phyloP scores from a whole-genome alignment of 2,329 filamentous ascomycete genomes.

The Sarocladium oryzae region DNA sequence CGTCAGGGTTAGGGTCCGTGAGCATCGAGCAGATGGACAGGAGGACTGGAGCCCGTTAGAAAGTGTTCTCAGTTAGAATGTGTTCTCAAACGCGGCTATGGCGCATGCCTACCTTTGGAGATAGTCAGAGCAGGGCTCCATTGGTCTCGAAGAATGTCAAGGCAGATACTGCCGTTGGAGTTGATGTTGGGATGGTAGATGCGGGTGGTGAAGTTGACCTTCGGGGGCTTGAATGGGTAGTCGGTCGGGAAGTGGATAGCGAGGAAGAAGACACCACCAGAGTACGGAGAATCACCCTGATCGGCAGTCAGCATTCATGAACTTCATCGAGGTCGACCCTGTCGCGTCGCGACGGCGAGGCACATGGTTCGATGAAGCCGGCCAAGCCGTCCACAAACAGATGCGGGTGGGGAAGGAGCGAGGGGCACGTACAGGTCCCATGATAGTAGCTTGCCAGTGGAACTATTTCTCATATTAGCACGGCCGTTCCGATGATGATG shows the following conservation, averaged over 20 bases:
- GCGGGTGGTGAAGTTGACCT: conserved; percentile 99
- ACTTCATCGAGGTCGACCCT: not conserved
- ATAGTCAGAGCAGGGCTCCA: conserved; percentile 99
- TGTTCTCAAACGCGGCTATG: not conserved
- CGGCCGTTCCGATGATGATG: not conserved
- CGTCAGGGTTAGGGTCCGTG: conserved; percentile 98
- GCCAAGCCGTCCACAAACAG: not conserved
- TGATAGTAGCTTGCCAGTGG: conserved; percentile 99
- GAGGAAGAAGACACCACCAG: conserved; percentile 97
- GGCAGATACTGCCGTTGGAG: conserved; percentile 97
- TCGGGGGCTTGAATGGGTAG: conserved; percentile 99
- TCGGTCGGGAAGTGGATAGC: conserved; percentile 99
- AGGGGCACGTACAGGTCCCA: conserved; percentile 81
- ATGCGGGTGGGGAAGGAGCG: not conserved
- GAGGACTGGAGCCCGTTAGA: conserved; percentile 73
- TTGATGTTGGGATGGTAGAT: conserved; percentile 99
- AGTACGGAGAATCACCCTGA: conserved; percentile 93
- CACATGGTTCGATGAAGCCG: not conserved
- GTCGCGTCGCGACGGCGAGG: not conserved
- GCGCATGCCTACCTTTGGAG: conserved; percentile 72
- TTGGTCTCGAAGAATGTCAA: conserved; percentile 97
- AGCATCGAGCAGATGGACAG: conserved; percentile 99
- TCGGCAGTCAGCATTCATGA: conserved; percentile 20
- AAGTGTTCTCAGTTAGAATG: conserved; percentile 11
- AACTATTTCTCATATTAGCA: conserved; percentile 55